Percentiles rank a stretch among this genome's conserved stretches.
phyloP scores from a whole-genome alignment of 495 filamentous ascomycete species.

The Evansstolkia leycettana region DNA sequence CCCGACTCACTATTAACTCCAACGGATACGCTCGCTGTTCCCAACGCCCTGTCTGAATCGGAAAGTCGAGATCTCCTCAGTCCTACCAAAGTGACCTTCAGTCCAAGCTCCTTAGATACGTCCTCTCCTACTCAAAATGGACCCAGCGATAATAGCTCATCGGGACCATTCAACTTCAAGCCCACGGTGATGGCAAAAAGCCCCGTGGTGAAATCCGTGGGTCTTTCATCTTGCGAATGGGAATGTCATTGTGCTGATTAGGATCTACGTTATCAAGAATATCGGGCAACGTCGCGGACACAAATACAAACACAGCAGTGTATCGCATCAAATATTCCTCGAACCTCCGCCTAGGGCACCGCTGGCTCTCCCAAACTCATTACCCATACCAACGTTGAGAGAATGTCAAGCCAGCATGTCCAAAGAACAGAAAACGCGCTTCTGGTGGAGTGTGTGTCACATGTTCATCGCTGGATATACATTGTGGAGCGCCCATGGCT shows the following conservation, averaged over 20 bases:
- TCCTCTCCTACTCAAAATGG: slow-evolving; percentile 27
- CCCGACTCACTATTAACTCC: slow-evolving; percentile 51
- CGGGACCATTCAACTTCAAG: slow-evolving; percentile 85
- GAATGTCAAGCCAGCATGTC: slow-evolving; percentile 83
- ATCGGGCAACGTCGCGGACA: slow-evolving; percentile 89
- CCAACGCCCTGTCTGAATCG: slow-evolving; percentile 16
- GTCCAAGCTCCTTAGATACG: slow-evolving; percentile 23
- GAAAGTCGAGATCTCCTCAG: slow-evolving; percentile 22
- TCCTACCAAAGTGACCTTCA: slow-evolving; percentile 31
- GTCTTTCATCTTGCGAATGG: slow-evolving; percentile 11
- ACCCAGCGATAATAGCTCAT: slow-evolving; percentile 24
- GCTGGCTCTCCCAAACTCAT: slow-evolving; percentile 78
- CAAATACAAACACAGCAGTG: slow-evolving; percentile 94
- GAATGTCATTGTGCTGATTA: slow-evolving; percentile 4
- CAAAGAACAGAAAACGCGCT: slow-evolving; percentile 64
- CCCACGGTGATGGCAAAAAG: slow-evolving; percentile 65
- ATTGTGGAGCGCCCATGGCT: slow-evolving; percentile 72
- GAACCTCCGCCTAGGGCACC: slow-evolving; percentile 84
- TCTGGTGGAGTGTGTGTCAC: slow-evolving; percentile 87
- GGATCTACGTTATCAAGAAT: slow-evolving; percentile 40
- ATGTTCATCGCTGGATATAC: slow-evolving; percentile 68
- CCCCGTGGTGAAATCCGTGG: slow-evolving; percentile 69
- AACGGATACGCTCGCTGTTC: slow-evolving; percentile 28
- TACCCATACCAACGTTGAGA: slow-evolving; percentile 81
- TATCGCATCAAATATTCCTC: slow-evolving; percentile 93